Evolutionary conservation across 163 green algal genomes (phyloP), one percentile per base, ranked within the genome.

Genomic region (Chlorella variabilis): DNA sequence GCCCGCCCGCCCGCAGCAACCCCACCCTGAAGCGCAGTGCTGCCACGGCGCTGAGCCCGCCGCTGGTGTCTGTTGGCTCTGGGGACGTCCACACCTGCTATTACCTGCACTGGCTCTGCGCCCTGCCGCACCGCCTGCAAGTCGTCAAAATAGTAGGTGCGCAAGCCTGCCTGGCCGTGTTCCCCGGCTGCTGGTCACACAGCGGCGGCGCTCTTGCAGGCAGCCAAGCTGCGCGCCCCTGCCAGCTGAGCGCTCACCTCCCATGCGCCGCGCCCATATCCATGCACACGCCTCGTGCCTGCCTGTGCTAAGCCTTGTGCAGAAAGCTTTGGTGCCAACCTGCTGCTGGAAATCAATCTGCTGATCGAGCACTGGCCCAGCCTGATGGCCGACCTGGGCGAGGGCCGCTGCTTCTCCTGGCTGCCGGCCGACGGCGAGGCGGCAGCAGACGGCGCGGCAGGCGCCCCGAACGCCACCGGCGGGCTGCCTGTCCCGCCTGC

Each of bases 71-170:
- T 21, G 21, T 73, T 36, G 27, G 38, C 8, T 36, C 59, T 20
- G 38, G 65, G 18, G 38, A 73, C n/a, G 65, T 27, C 2, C 65
- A 27, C 38, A 73, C 65, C 21, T 49, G 36, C 38, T 73, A 73
- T 38, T 73, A 73, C 65, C 65, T 73, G 38, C 65, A 73, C 65
- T 51, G 41, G 65, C 65, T 73, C 21, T 73, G 65, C 38, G 65
- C 65, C 9, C 38, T 73, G 65, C 38, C 38, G 38, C 65, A 34
- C 23, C 38, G 65, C 1, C 21, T 34, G 20, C 21, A 36, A 4
- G 65, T 73, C 36, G n/a, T 25, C 23, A 34, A 21, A 3, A 56
- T 54, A 8, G 2, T 2, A 2, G 62, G 62, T 45, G 34, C 25
- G 62, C 31, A 36, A 29, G 54, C 54, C 5, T 9, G 5, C 9